phyloP scores from a whole-genome alignment of 1,139 yeast genomes.

The Saccharomycopsis phalli region DNA sequence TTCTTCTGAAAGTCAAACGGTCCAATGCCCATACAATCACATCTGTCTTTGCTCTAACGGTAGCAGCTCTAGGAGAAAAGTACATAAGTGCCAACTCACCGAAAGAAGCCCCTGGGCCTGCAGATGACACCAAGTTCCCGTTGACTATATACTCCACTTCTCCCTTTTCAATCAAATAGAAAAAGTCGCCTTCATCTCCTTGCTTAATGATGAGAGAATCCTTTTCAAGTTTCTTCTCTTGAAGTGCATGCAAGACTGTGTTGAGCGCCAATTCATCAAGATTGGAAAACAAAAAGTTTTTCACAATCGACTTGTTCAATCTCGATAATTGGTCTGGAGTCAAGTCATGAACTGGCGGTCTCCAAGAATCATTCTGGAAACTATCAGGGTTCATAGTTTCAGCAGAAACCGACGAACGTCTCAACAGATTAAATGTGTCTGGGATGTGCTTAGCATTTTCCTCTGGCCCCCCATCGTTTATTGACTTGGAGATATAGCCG shows the following conservation, averaged over 20 bases:
- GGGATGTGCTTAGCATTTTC: conserved; percentile 34
- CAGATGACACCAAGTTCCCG: conserved; percentile 61
- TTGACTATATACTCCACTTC: conserved; percentile 73
- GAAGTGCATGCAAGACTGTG: conserved; percentile 73
- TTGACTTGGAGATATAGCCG: conserved; percentile 29
- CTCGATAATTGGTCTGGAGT: conserved; percentile 57
- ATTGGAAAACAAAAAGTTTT: conserved; percentile 75
- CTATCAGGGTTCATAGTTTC: conserved; percentile 42
- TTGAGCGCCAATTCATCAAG: conserved; percentile 64
- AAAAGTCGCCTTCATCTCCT: conserved; percentile 95
- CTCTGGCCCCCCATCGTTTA: conserved; percentile 7
- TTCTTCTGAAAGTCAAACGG: conserved; percentile 86
- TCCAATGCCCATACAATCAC: conserved; percentile 87
- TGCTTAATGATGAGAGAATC: conserved; percentile 72
- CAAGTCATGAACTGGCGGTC: conserved; percentile 61
- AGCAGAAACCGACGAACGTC: conserved; percentile 84
- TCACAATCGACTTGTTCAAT: conserved; percentile 60
- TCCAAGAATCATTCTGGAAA: conserved; percentile 56
- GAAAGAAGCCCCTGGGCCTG: conserved; percentile 82
- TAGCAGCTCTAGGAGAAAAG: conserved; percentile 96
- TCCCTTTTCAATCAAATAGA: conserved; percentile 83
- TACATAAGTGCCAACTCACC: conserved; percentile 97
- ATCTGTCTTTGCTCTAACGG: conserved; percentile 68
- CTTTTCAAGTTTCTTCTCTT: conserved; percentile 54
- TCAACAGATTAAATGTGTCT: conserved; percentile 60